phyloP scores from a whole-genome alignment of 495 filamentous ascomycete genomes.

The Aspergillus leporis region DNA sequence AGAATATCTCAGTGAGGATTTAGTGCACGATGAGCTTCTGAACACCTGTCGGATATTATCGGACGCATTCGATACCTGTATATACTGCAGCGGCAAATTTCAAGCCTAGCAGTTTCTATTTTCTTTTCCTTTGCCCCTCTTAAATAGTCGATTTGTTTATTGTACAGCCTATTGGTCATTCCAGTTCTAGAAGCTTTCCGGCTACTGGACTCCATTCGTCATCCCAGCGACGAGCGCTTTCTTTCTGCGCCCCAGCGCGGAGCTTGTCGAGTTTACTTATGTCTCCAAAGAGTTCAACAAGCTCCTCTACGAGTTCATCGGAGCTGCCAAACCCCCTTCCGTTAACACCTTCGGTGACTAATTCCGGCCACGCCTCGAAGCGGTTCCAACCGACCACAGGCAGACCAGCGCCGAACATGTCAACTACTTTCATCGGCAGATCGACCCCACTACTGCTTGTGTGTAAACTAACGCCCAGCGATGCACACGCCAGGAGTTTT shows the following conservation, averaged over 20 bases:
- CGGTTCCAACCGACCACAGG: conserved; percentile 83
- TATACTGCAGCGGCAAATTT: conserved; percentile 57
- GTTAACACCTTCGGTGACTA: conserved; percentile 84
- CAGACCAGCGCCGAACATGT: conserved; percentile 94
- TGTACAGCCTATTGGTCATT: conserved; percentile 10
- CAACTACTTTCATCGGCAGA: conserved; percentile 98
- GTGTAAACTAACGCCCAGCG: conserved; percentile 88
- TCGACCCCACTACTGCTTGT: conserved; percentile 92
- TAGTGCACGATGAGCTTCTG: conserved; percentile 24
- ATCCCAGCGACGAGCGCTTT: conserved; percentile 83
- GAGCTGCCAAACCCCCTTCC: conserved; percentile 76
- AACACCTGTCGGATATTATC: conserved; percentile 33
- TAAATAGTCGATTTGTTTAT: background rate
- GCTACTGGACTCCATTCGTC: conserved; percentile 89
- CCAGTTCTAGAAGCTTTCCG: conserved; percentile 66
- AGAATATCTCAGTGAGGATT: conserved; percentile 52
- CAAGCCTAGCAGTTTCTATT: conserved; percentile 15
- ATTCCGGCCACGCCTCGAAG: conserved; percentile 83
- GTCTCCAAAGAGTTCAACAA: conserved; percentile 63
- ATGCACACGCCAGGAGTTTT: conserved; percentile 78
- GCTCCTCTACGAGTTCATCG: conserved; percentile 55
- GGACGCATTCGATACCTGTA: conserved; percentile 52
- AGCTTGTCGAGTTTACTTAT: conserved; percentile 57
- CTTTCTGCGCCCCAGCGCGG: conserved; percentile 70
- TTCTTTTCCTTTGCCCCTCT: background rate